phyloP scores from a whole-genome alignment of 73 alveolate genomes.

The Breviolum minutum region DNA sequence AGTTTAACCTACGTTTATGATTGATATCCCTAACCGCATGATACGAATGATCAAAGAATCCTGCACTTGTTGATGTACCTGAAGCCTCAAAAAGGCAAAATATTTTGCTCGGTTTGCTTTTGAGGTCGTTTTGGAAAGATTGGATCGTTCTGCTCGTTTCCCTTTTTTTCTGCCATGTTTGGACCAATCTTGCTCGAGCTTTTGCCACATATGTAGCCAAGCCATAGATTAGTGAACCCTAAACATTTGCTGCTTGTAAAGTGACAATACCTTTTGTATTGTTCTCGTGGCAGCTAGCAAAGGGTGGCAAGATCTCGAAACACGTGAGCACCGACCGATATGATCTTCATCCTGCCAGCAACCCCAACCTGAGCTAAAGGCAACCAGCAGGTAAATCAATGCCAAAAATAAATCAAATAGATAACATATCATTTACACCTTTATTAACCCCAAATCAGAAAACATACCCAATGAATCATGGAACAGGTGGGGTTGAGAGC shows the following conservation, averaged over 20 bases:
- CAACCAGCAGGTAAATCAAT: neutral
- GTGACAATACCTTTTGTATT: neutral
- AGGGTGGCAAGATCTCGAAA: neutral
- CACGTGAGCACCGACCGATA: neutral
- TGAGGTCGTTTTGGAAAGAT: neutral
- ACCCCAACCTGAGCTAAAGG: neutral
- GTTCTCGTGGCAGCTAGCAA: neutral
- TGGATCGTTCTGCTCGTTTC: neutral
- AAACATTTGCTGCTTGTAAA: neutral
- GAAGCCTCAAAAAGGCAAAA: neutral
- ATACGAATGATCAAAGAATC: no score
- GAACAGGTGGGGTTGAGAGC: neutral
- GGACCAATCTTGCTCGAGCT: neutral
- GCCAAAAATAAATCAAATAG: no score
- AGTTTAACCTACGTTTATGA: no score
- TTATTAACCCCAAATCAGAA: neutral
- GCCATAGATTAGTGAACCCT: no score
- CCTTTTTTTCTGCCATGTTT: neutral
- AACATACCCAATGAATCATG: neutral
- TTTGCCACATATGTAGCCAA: neutral
- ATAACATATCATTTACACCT: neutral
- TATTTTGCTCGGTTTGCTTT: slow-evolving; percentile 1
- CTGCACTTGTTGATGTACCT: neutral
- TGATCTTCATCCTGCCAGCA: slow-evolving; percentile 21
- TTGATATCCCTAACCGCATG: no score